Base-by-base conservation (phyloP, 805 yeast species). In the Ogataea dorogensis region DNA sequence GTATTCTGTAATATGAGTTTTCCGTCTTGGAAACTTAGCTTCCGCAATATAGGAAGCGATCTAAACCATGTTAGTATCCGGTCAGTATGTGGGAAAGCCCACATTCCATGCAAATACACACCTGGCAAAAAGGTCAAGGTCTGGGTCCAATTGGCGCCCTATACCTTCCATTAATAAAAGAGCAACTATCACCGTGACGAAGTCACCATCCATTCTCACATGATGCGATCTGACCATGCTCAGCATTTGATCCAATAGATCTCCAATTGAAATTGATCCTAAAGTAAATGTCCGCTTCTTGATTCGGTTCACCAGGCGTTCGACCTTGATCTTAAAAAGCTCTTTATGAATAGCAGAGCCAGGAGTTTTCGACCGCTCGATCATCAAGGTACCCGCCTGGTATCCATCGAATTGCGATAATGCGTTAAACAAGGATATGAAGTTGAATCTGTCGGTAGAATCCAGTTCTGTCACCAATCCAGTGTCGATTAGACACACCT, bases 151-250 rank as follows among this genome's bases (percentile, higher is more conserved):
- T 60, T 84, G 95, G 55, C 98, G 72, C 14, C 98, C 98, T 36
- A 93, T 84, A 8, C 99, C 99, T 61, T 93, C 98, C 39, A 93
- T 65, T 37, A 93, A 67, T 36, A 93, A 64, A 16, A 93, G 88
- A 1, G 98, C 96, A 20, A 93, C 87, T n/a, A 93, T 83, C 16
- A 93, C 96, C 19, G 95, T 87, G 27, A 93, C 80, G 55, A 93
- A 93, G 60, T 93, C 98, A 5, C 95, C 94, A 56, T 93, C 99
- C 95, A 93, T 85, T 54, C 96, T 73, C 15, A 93, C 98, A 60
- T 93, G 99, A 59, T 93, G 98, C 8, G 70, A 67, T 43, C 98
- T 69, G 13, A 93, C 98, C 97, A 93, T 88, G 3, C 80, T 69
- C 40, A 93, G 70, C 71, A 91, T 89, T 53, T 79, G 83, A 49